These are phyloP conservation scores for Galerina marginata DNA, from an alignment of 768 basidiomycete genomes.

Conservation along the genomic window DNA sequence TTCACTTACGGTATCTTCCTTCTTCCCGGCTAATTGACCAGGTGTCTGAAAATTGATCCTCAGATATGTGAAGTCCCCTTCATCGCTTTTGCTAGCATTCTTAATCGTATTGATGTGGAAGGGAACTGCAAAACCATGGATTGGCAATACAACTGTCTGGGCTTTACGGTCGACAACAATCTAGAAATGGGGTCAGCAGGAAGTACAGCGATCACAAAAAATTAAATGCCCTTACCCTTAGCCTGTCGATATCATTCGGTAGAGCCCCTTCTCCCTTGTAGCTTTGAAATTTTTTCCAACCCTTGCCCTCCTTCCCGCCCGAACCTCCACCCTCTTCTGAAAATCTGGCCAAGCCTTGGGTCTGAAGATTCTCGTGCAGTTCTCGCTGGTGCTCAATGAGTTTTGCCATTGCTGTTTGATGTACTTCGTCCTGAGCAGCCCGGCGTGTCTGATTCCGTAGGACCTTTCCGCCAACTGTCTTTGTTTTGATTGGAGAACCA, in stretches of 20 bases:
- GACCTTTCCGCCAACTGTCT: conserved; percentile 83
- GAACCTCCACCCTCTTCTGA: conserved; percentile 80
- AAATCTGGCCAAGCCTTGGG: conserved; percentile 81
- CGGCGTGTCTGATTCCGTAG: conserved; percentile 90
- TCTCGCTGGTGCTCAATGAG: conserved; percentile 89
- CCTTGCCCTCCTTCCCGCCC: conserved; percentile 86
- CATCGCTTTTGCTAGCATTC: conserved; percentile 96
- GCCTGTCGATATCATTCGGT: conserved; percentile 79
- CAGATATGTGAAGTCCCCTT: conserved; percentile 92
- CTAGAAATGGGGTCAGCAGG: conserved; percentile 43
- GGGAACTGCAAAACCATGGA: conserved; percentile 94
- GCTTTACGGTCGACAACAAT: conserved; percentile 91
- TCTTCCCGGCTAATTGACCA: conserved; percentile 95
- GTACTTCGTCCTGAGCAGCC: conserved; percentile 83
- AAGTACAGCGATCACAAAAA: background rate
- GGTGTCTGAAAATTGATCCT: conserved; percentile 99
- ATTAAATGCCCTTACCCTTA: conserved; percentile 79
- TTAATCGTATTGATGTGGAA: conserved; percentile 99
- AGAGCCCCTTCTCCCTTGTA: conserved; percentile 94
- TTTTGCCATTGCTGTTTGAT: conserved; percentile 76
- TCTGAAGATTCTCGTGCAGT: conserved; percentile 76
- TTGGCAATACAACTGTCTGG: conserved; percentile 88
- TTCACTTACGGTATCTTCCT: conserved; percentile 87
- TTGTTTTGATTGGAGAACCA: conserved; percentile 73
- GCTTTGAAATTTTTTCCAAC: conserved; percentile 95